Base-by-base conservation (phyloP, 2,329 filamentous ascomycete species). In the Ceratocystis albifundus region DNA sequence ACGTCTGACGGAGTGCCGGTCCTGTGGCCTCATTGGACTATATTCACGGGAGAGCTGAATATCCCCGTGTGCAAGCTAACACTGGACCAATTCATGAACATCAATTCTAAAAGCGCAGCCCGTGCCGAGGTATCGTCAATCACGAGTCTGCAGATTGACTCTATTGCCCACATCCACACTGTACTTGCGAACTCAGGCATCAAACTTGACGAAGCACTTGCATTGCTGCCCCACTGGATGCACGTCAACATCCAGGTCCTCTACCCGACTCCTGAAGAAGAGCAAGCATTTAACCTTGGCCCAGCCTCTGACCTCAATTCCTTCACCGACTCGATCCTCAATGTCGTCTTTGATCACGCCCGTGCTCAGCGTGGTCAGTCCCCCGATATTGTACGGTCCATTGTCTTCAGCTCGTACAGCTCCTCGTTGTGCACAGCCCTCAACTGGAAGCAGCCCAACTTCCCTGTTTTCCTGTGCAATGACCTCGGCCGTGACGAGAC, bases 371-470 rank as follows among this genome's bases (percentile, higher is more conserved):
- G 83, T 71, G 83, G 71, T 69, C 90, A 75, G 69, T 85, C 84
- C 0, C 85, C 89, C 7, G 86, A 90, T 65, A 84, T 86, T 17
- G 86, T 94, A 70, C 82, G 92, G 50, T 96, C 90, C 12, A 87
- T 99, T 64, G 90, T 96, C 10, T 96, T 99, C 74, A 95, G 90
- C 71, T 96, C 90, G 25, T 96, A 93, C 76, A 96, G 96, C 73
- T 81, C 89, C 12, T 88, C 87, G 69, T 84, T 97, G 22, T 99
- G 94, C 76, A 95, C 90, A 17, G 92, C 93, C 4, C 78, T 99
- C 71, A 99, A 99, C 76, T 99, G 94, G 94, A 99, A 99, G 76
- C 94, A 99, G 75, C 94, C 94, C 1, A 99, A 97, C 74, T 99
- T 96, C 74, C 94, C 94, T 0, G 90, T 97, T 0, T 89, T 99